Conservation (phyloP, 345 rosid species). For the Dipteronia sinensis region DNA sequence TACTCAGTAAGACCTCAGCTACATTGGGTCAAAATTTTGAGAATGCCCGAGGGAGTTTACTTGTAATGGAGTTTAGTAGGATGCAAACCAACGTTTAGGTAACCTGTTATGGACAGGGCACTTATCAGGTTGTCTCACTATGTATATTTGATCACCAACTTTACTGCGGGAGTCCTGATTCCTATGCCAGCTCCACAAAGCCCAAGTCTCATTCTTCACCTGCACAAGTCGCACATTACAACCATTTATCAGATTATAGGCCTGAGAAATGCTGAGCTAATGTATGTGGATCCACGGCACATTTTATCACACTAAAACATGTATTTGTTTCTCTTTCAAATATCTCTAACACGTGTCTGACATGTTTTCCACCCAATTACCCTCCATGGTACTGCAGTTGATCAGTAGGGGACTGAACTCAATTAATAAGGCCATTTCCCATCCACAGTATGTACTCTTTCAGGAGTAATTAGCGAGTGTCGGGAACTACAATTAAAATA, state of each 20-base stretch:
- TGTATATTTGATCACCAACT: conserved; percentile 75
- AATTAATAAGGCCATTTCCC: background rate
- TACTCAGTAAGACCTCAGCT: background rate
- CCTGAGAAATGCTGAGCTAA: background rate
- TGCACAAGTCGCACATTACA: conserved; percentile 29
- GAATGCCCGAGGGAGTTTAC: background rate
- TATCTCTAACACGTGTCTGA: background rate
- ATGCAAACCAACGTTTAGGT: conserved; percentile 19
- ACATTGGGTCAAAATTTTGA: background rate
- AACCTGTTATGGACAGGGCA: conserved; percentile 28
- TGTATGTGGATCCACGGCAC: background rate
- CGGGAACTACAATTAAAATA: background rate
- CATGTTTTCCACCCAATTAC: background rate
- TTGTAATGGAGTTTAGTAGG: conserved; percentile 17
- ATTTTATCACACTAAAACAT: background rate
- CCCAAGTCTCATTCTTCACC: conserved; percentile 90
- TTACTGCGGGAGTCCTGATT: conserved; percentile 62
- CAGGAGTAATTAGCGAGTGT: background rate
- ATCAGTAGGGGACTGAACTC: background rate
- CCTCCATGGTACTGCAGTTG: background rate
- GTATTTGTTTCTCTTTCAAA: background rate
- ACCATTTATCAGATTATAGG: background rate
- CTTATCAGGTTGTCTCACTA: conserved; percentile 74
- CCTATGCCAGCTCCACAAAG: conserved; percentile 89
- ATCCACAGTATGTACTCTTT: background rate